These are phyloP conservation scores for Aspergillus fumigatus DNA, from an alignment of 2,329 filamentous ascomycete genomes.

Conservation along the genomic window DNA sequence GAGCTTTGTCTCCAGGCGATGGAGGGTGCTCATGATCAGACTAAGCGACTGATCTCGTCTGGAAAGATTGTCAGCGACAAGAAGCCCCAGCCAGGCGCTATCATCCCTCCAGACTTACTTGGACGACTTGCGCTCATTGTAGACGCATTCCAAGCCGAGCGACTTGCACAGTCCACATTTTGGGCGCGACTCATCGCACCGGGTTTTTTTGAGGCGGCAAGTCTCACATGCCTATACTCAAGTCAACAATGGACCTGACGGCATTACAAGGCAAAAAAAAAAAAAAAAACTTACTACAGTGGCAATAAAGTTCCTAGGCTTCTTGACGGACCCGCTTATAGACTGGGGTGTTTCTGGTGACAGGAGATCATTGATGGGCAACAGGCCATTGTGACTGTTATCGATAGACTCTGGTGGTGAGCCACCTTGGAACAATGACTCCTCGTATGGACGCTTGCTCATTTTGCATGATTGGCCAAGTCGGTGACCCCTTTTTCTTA, in stretches of 20 bases:
- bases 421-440: slow-evolving; percentile 23
- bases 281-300: slow-evolving; percentile 27
- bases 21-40: slow-evolving; percentile 52
- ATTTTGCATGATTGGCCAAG: slow-evolving; percentile 29
- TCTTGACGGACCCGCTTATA: slow-evolving; percentile 22
- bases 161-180: slow-evolving; percentile 49
- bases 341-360: slow-evolving; percentile 29
- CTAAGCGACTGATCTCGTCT: slow-evolving; percentile 52
- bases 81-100: neutral
- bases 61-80: slow-evolving; percentile 2
- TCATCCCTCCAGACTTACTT: slow-evolving; percentile 35
- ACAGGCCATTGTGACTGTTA: slow-evolving; percentile 20
- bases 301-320: slow-evolving; percentile 37
- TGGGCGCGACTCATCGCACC: slow-evolving; percentile 53
- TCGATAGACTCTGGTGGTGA: slow-evolving; percentile 20
- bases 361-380: slow-evolving; percentile 32
- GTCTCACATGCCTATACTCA: slow-evolving; percentile 48
- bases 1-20: slow-evolving; percentile 50
- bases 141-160: slow-evolving; percentile 48
- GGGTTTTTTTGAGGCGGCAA: slow-evolving; percentile 51
- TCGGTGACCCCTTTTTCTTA: neutral
- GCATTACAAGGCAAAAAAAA: neutral
- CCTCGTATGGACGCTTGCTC: slow-evolving; percentile 35
- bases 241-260: neutral
- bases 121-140: slow-evolving; percentile 50